Evolutionary conservation across 148 eudicot species (phyloP), one percentile per base, ranked within the genome.

Genomic region (Fagopyrum tataricum): DNA sequence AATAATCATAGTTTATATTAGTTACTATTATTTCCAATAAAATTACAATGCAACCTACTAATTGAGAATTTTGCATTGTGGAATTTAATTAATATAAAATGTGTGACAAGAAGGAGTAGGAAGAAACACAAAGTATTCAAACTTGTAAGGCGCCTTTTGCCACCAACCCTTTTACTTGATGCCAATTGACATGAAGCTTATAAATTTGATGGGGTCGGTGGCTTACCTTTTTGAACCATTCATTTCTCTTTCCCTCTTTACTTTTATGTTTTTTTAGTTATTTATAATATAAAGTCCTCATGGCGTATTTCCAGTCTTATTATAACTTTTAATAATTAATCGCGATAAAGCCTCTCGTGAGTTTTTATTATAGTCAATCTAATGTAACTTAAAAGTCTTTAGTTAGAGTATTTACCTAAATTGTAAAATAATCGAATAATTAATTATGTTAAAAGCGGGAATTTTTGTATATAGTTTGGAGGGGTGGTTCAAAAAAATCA

Each of bases 211-310:
- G 68, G 44, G 69, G 69, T 64, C 43, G 69, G 43, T 64, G 43
- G 20, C 69, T 64, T 64, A 14, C 68, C 18, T 31, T 26, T 62
- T 37, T 62, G 68, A 62, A 62, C 41, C 68, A 37, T 62, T 62
- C 43, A 20, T 31, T 62, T 62, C 7, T 12, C 7, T 37, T 62
- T 31, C 2, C 37, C 14, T 37, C 13, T 1, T 4, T 62, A 12
- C 4, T 26, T 62, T 62, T 62, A 31, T 13, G 10, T 24, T 11
- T 1, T 11, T 1, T 44, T 4, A 4, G 5, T 44, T 44, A 44
- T 7, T 7, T 44, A 7, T 6, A 44, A 44, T 44, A 44, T 44
- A 31, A 31, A 31, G 37, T 31, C 37, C 37, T 31, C 37, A 31
- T 31, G 37, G 37, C 37, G 2, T 31, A 31, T 1, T 31, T 31